These are phyloP conservation scores for Russula vinacea DNA, from an alignment of 768 basidiomycete genomes.

Conservation along the genomic window DNA sequence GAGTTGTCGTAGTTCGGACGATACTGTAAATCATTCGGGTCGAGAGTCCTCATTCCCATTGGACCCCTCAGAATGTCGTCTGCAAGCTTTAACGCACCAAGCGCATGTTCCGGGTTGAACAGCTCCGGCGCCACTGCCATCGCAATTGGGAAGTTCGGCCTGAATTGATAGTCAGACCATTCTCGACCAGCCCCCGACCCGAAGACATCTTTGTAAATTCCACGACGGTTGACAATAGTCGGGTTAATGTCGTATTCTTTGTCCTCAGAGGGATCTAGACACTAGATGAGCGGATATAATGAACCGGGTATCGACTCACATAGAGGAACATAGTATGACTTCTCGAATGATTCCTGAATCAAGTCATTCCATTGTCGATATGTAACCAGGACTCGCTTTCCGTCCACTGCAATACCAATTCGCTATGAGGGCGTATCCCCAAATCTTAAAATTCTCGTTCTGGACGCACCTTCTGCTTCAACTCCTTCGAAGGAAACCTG, in stretches of 20 bases:
- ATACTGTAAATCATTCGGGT: constrained; percentile 84
- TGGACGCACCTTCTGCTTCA: constrained; percentile 63
- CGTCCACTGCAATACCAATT: constrained; percentile 52
- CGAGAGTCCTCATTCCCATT: constrained; percentile 95
- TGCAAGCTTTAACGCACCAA: constrained; percentile 74
- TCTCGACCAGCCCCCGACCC: constrained; percentile 84
- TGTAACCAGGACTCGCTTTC: constrained; percentile 64
- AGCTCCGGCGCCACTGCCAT: constrained; percentile 97
- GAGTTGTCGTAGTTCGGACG: constrained; percentile 90
- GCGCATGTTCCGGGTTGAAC: constrained; percentile 76
- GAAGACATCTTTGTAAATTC: constrained; percentile 98
- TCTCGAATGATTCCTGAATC: constrained; percentile 84
- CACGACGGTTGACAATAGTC: constrained; percentile 76
- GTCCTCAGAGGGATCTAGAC: constrained; percentile 68
- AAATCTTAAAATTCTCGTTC: neutral
- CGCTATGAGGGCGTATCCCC: constrained; percentile 7
- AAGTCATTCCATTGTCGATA: constrained; percentile 89
- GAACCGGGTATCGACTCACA: constrained; percentile 44
- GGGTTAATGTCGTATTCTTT: constrained; percentile 64
- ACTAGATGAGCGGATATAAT: neutral
- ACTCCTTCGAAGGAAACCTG: constrained; percentile 88
- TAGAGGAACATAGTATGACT: constrained; percentile 82
- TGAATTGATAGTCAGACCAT: constrained; percentile 97
- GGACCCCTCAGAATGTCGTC: constrained; percentile 81
- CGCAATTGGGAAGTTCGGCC: constrained; percentile 91